Percentiles rank a stretch among this genome's conserved stretches.
phyloP scores from a whole-genome alignment of 805 yeast species.

The Candida xyloterini region DNA sequence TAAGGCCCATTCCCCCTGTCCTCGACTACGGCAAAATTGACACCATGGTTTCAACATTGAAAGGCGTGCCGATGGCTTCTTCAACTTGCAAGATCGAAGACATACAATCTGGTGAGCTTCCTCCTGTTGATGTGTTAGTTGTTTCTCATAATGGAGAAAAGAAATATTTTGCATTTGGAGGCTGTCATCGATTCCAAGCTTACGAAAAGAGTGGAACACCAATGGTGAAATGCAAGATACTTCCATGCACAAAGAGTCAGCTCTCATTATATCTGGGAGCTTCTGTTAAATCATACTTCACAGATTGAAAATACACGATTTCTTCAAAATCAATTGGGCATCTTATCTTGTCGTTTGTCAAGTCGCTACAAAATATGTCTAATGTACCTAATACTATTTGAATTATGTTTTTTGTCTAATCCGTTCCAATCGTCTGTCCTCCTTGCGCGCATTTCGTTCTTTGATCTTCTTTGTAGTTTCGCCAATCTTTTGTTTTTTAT shows the following conservation, averaged over 20 bases:
- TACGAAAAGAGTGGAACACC: slow-evolving; percentile 55
- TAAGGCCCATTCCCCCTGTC: slow-evolving; percentile 84
- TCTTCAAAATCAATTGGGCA: too few relatives aligned
- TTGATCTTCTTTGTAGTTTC: slow-evolving; percentile 17
- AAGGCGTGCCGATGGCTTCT: slow-evolving; percentile 62
- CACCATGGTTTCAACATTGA: slow-evolving; percentile 71
- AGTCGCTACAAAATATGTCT: not conserved
- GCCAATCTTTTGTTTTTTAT: slow-evolving; percentile 10
- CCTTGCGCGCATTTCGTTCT: not conserved
- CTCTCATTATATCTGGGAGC: slow-evolving; percentile 68
- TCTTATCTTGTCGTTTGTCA: not conserved
- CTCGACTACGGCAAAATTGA: slow-evolving; percentile 71
- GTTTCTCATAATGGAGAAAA: slow-evolving; percentile 61
- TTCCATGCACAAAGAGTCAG: slow-evolving; percentile 74
- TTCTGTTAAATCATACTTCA: slow-evolving; percentile 53
- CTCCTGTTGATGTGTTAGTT: slow-evolving; percentile 76
- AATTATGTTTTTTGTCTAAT: not conserved
- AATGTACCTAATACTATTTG: not conserved
- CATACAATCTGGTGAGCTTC: slow-evolving; percentile 60
- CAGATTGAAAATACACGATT: slow-evolving; percentile 8
- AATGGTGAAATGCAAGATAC: slow-evolving; percentile 63
- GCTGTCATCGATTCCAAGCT: slow-evolving; percentile 87
- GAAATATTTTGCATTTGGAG: slow-evolving; percentile 82
- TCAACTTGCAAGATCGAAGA: slow-evolving; percentile 51
- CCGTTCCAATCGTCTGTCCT: not conserved